Evolutionary conservation across 2,329 filamentous ascomycete species (phyloP).

Genomic region (Claviceps citrina): DNA sequence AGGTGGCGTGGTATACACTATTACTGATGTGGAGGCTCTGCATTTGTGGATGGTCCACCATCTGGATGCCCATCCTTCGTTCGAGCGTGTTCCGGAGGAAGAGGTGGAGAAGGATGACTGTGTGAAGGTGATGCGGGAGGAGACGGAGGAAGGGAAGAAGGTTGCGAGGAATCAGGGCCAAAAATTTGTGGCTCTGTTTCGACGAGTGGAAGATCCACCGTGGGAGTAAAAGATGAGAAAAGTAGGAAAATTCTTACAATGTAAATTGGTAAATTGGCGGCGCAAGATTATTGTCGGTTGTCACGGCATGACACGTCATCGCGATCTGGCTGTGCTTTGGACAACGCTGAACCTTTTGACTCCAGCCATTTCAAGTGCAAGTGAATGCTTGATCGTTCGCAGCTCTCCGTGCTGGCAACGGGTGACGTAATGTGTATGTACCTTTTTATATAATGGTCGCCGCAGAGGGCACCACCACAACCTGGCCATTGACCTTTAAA

Average conservation of each 20-base stretch:
- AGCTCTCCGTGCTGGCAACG: neutral
- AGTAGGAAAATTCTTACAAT: too few species aligned
- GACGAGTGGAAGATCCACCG: slow-evolving; percentile 61
- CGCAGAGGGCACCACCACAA: too few species aligned
- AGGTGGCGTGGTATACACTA: slow-evolving; percentile 82
- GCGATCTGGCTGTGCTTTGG: neutral
- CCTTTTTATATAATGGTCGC: too few species aligned
- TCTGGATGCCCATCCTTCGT: slow-evolving; percentile 62
- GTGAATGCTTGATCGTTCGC: too few species aligned
- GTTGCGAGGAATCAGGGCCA: slow-evolving; percentile 77
- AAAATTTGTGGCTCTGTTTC: slow-evolving; percentile 84
- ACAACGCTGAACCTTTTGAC: too few species aligned
- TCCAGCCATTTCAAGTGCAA: too few species aligned
- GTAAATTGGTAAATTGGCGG: too few species aligned
- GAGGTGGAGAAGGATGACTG: slow-evolving; percentile 56
- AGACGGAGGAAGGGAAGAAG: slow-evolving; percentile 97
- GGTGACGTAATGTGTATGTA: neutral
- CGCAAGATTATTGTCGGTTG: too few species aligned
- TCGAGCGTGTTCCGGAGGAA: slow-evolving; percentile 56
- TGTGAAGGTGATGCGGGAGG: slow-evolving; percentile 57
- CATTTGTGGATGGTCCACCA: slow-evolving; percentile 88
- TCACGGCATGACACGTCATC: too few species aligned
- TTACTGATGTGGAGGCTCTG: slow-evolving; percentile 91
- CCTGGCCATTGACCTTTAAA: neutral
- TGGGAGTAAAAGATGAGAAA: slow-evolving; percentile 43